phyloP scores from a whole-genome alignment of 768 basidiomycete species.

The Lactarius quietus region DNA sequence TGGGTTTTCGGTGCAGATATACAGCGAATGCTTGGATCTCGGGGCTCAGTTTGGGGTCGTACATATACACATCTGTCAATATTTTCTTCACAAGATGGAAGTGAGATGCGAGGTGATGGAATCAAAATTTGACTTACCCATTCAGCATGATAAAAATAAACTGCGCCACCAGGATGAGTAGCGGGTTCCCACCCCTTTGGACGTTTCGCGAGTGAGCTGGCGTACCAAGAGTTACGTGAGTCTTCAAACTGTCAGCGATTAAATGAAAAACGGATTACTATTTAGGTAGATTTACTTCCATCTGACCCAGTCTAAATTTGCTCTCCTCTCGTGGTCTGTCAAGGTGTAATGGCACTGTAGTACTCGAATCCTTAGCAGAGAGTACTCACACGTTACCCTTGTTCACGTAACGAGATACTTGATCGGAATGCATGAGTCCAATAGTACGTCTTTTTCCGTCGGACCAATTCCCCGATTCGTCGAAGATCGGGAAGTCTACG shows the following conservation, averaged over 20 bases:
- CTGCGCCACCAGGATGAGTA: slow-evolving; percentile 11
- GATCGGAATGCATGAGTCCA: slow-evolving; percentile 12
- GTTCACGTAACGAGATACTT: slow-evolving; percentile 16
- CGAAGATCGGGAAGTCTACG: no score
- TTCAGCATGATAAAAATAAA: slow-evolving; percentile 14
- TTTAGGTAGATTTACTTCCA: not conserved
- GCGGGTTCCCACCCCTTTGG: not conserved
- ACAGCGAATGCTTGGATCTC: not conserved
- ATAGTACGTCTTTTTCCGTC: not conserved
- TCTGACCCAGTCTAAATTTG: not conserved
- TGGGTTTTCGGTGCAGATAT: not conserved
- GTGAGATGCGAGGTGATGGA: not conserved
- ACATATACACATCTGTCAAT: slow-evolving; percentile 23
- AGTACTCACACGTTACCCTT: slow-evolving; percentile 12
- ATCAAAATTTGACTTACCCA: not conserved
- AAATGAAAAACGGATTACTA: not conserved
- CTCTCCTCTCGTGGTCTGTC: not conserved
- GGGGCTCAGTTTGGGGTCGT: not conserved
- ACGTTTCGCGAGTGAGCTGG: not conserved
- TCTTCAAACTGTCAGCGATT: not conserved
- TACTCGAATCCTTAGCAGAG: not conserved
- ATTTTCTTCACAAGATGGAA: not conserved
- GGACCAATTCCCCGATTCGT: not conserved
- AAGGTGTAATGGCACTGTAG: not conserved
- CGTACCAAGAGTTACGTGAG: not conserved